Percentiles rank a stretch among this genome's conserved stretches.
phyloP scores from a whole-genome alignment of 306 rosid species.

The Vicia sativa region DNA sequence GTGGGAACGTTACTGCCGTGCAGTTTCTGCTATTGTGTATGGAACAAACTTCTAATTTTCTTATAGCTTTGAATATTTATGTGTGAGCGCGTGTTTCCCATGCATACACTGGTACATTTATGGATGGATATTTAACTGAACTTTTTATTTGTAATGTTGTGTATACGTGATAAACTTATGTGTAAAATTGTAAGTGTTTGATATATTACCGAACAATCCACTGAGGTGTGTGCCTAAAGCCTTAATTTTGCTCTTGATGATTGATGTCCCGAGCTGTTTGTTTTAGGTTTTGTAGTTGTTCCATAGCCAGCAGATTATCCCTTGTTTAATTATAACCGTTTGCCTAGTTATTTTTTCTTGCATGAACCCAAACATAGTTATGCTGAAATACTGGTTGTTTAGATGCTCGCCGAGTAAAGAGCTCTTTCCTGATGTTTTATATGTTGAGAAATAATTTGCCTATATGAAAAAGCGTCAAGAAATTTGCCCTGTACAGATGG shows the following conservation, averaged over 20 bases:
- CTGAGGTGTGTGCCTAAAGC: slow-evolving; percentile 11
- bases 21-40: slow-evolving; percentile 93
- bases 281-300: slow-evolving; percentile 15
- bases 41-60: slow-evolving; percentile 37
- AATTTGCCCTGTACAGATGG: slow-evolving; percentile 9
- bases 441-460: slow-evolving; percentile 5
- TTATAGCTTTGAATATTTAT: slow-evolving; percentile 29
- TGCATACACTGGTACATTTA: neutral
- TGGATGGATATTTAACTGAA: slow-evolving; percentile 4
- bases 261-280: slow-evolving; percentile 22
- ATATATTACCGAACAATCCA: slow-evolving; percentile 12
- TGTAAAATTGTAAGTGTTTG: slow-evolving; percentile 31
- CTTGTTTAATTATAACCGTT: slow-evolving; percentile 6
- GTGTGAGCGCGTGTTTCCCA: neutral
- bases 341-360: slow-evolving; percentile 18
- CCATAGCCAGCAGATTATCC: slow-evolving; percentile 6
- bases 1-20: slow-evolving; percentile 97
- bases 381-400: slow-evolving; percentile 14
- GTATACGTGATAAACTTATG: slow-evolving; percentile 14
- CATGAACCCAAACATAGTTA: slow-evolving; percentile 17
- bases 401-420: slow-evolving; percentile 21
- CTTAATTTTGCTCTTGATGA: slow-evolving; percentile 24
- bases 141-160: slow-evolving; percentile 16
- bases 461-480: neutral
- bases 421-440: slow-evolving; percentile 21